Base-by-base conservation (phyloP, 441 rosid genomes). In the Brassica balearica region DNA sequence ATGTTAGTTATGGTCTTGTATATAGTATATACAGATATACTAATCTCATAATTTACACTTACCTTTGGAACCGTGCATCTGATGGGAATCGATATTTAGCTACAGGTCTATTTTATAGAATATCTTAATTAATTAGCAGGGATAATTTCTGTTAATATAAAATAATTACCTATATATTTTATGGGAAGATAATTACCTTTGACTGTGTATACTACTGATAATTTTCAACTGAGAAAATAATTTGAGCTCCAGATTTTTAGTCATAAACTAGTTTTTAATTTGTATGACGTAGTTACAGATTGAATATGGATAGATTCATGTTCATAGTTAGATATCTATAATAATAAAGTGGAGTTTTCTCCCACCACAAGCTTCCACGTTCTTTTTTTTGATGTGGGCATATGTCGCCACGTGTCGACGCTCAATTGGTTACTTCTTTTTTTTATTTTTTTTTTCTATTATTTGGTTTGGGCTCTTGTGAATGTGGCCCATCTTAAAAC, bases 51-150 rank as follows among this genome's bases (percentile, higher is more conserved):
- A 29, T 29, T 29, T 29, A 25, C 23, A 62, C 23, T 27, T 12
- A 60, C 4, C 1, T 27, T 5, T 67, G 4, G 10, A 65, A 9
- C 4, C 36, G 51, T 65, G 10, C 17, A 4, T 19, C 0, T 17
- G 17, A 8, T 65, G 69, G 23, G 46, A 66, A 38, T 38, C 29
- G 9, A 22, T 67, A 6, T 67, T 5, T 22, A 43, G 4, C 51
- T 10, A n/a, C 1, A 48, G 15, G 43, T 36, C 58, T 43, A 43
- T 43, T 43, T 67, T 23, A 11, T 19, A 8, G 22, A 58, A 23
- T 58, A 19, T 58, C 62, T 58, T 58, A 58, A 58, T 58, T 58
- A 58, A 58, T 8, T 36, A 36, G 60, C 60, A 55, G 60, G 55
- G 9, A 55, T 55, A 58, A 58, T 3, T 56, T 48, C 9, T 1